A percentile compares a stretch with the other conserved stretches of the same genome.
These are phyloP conservation scores for Schizopora paradoxa DNA, from an alignment of 1,284 basidiomycete species.

Conservation along the genomic window DNA sequence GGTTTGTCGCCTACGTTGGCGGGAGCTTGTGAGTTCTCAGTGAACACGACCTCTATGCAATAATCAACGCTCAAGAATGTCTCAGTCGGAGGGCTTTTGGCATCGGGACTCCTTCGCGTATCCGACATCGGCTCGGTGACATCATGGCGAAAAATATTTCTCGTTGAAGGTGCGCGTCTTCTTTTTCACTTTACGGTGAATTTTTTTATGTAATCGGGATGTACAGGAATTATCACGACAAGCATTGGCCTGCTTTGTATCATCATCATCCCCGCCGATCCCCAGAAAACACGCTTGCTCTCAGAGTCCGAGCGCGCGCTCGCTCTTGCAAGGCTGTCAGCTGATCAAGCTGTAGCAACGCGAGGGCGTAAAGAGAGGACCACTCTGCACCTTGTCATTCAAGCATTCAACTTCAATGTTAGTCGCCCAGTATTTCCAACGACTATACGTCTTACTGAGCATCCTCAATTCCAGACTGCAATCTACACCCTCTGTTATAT, in stretches of 20 bases:
- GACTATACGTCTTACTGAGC: neutral
- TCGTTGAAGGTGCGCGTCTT: conserved; percentile 31
- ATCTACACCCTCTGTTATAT: conserved; percentile 15
- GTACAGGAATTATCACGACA: conserved; percentile 34
- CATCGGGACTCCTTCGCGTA: conserved; percentile 34
- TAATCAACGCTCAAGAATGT: conserved; percentile 1
- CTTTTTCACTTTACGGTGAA: neutral
- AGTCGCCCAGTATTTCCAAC: conserved; percentile 4
- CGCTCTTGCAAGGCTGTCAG: conserved; percentile 34
- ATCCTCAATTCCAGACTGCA: conserved; percentile 22
- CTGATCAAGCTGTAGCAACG: conserved; percentile 31
- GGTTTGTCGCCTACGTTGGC: conserved; percentile 37
- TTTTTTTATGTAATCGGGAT: neutral
- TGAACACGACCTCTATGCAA: neutral
- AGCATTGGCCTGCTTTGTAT: conserved; percentile 32
- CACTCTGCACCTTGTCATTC: conserved; percentile 27
- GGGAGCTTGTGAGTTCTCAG: conserved; percentile 35
- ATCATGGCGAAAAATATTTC: conserved; percentile 39
- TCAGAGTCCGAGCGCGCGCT: conserved; percentile 32
- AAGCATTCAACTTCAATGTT: conserved; percentile 36
- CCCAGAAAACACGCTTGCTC: conserved; percentile 31
- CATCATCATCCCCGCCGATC: conserved; percentile 35
- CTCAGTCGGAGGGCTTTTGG: conserved; percentile 36
- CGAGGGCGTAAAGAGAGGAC: conserved; percentile 32
- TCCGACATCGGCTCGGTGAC: conserved; percentile 31